phyloP scores from a whole-genome alignment of 257 asterid species.

The Nemophila menziesii region DNA sequence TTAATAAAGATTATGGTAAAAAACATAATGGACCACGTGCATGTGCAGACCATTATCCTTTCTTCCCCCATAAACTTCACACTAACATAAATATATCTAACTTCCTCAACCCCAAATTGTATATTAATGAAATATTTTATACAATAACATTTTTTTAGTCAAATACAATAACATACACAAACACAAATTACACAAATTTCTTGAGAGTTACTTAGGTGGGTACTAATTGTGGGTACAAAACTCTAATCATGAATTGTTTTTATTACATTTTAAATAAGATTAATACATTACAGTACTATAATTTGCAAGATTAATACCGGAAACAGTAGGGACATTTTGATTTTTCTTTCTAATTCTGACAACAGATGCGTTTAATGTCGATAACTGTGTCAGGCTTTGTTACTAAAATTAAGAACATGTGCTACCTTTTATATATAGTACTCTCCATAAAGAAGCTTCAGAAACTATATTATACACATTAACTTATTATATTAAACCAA shows the following conservation, averaged over 20 bases:
- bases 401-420: conserved; percentile 11
- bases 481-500: background rate
- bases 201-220: too few relatives aligned
- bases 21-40: conserved; percentile 30
- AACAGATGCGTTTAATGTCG: conserved; percentile 7
- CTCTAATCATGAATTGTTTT: too few relatives aligned
- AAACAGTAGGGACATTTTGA: conserved; percentile 8
- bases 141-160: too few relatives aligned
- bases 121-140: too few relatives aligned
- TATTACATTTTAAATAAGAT: too few relatives aligned
- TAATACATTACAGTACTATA: conserved; percentile 11
- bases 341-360: background rate
- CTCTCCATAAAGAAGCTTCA: conserved; percentile 4
- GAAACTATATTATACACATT: background rate
- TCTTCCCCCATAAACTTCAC: conserved; percentile 40
- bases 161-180: too few relatives aligned
- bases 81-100: conserved; percentile 10
- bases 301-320: conserved; percentile 7
- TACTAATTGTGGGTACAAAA: too few relatives aligned
- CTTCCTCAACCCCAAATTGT: too few relatives aligned
- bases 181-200: too few relatives aligned
- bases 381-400: conserved; percentile 16
- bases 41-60: conserved; percentile 46
- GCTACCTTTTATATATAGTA: conserved; percentile 2
- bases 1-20: conserved; percentile 20